Base-by-base conservation (phyloP, 1,284 basidiomycete species). In the Thelephora terrestris region DNA sequence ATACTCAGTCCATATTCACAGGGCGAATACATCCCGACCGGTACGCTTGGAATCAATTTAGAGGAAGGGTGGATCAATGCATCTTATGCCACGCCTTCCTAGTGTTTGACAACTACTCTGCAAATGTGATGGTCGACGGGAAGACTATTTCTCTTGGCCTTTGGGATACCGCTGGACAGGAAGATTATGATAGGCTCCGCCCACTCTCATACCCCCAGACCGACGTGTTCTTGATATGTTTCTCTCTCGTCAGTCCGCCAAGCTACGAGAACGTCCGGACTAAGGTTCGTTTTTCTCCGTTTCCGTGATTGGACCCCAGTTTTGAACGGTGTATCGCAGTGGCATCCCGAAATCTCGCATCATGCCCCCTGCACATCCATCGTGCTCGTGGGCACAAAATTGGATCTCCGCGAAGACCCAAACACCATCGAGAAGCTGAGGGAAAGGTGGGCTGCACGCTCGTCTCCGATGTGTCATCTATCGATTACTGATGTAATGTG, bases 151-250 rank as follows among this genome's bases (percentile, higher is more conserved):
- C 91, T 50, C 81, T 99, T 50, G 95, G 95, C 49, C 74, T 98
- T 50, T 98, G 93, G 94, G 93, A 97, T 78, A 98, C 94, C n/a
- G 94, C 94, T 45, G 94, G 94, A 59, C 94, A 97, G 71, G 94
- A 98, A 67, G 93, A 97, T 74, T 95, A 94, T 67, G 96, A 99
- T 69, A 89, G 96, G 50, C 85, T 99, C 60, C 87, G 96, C 58
- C 96, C 96, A 47, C 78, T 99, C 55, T 95, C 91, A 53, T 99
- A 99, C 71, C 96, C 96, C 7, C 96, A 99, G 70, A 99, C 96
- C 47, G 96, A 99, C 65, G 93, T 99, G 35, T 99, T 99, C 74
- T 76, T 99, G 64, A 93, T 99, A 66, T 99, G 96, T 68, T 99
- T 99, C 76, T 96, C 92, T 43, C 79, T 98, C 54, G 94, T 97